These are phyloP conservation scores for Botrytis tulipae DNA, from an alignment of 2,329 filamentous ascomycete species.

Conservation along the genomic window DNA sequence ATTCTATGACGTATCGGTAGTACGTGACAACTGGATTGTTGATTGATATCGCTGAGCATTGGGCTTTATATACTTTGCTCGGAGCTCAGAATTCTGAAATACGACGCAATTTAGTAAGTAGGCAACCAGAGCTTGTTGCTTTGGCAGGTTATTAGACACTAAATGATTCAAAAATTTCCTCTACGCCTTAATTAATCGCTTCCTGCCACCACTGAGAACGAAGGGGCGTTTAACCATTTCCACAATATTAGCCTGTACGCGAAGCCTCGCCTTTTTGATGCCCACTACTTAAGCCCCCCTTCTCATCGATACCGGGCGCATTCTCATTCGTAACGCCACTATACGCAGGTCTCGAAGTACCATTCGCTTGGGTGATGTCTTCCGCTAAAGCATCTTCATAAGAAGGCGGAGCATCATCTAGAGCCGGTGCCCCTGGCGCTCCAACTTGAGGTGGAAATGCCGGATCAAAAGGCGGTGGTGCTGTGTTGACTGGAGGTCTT, in stretches of 20 bases:
- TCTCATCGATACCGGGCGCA: conserved; percentile 43
- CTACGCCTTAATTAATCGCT: background rate
- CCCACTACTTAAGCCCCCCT: conserved; percentile 20
- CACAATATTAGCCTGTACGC: conserved; percentile 2
- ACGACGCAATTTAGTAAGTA: background rate
- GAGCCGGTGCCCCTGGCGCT: conserved; percentile 43
- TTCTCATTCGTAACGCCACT: conserved; percentile 62
- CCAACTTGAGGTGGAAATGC: conserved; percentile 60
- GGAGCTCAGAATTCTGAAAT: background rate
- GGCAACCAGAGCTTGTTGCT: background rate
- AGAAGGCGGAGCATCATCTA: conserved; percentile 84
- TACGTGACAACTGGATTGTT: background rate
- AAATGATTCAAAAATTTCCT: background rate
- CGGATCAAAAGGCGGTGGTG: conserved; percentile 44
- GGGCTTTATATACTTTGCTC: background rate
- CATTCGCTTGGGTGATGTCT: conserved; percentile 67
- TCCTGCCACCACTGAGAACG: background rate
- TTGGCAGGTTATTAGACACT: background rate
- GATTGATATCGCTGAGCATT: background rate
- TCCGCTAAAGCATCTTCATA: conserved; percentile 92
- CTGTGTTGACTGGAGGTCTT: conserved; percentile 30
- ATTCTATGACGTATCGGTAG: background rate
- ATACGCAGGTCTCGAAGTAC: conserved; percentile 63
- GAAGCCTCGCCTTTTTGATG: conserved; percentile 5
- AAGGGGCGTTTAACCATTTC: no score